These are phyloP conservation scores for Fusarium coffeatum DNA, from an alignment of 2,329 filamentous ascomycete species.

Conservation along the genomic window DNA sequence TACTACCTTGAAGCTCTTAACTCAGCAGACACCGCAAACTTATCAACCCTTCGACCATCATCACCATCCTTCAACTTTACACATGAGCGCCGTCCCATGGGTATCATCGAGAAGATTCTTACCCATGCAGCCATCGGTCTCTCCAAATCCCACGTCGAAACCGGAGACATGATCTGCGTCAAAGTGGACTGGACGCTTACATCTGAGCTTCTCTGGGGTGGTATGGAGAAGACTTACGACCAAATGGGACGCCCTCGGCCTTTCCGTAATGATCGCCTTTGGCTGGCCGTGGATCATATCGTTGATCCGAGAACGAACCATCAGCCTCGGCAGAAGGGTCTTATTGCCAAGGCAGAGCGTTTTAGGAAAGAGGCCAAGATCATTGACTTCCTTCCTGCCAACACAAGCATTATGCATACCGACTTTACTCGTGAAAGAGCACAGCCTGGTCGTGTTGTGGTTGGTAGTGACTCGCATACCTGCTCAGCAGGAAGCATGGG, in stretches of 20 bases:
- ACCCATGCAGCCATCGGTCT: background rate
- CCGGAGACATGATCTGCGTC: background rate
- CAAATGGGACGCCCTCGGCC: slow-evolving; percentile 46
- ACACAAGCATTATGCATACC: slow-evolving; percentile 59
- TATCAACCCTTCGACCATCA: background rate
- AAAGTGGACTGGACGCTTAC: slow-evolving; percentile 14
- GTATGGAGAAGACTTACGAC: slow-evolving; percentile 50
- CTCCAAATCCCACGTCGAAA: background rate
- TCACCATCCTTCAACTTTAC: background rate
- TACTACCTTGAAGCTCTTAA: background rate
- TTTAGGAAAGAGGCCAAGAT: slow-evolving; percentile 52
- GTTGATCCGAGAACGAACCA: background rate
- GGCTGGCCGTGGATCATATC: background rate
- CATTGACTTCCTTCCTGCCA: slow-evolving; percentile 49
- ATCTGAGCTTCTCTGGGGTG: slow-evolving; percentile 11
- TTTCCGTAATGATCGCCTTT: background rate
- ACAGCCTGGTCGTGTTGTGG: slow-evolving; percentile 57
- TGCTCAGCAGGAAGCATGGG: slow-evolving; percentile 57
- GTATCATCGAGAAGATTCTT: background rate
- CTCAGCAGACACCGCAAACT: background rate
- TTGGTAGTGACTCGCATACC: slow-evolving; percentile 60
- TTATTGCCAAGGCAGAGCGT: background rate
- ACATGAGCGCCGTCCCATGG: background rate
- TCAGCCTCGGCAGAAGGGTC: background rate
- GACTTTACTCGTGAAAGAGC: slow-evolving; percentile 58